These are phyloP conservation scores for Lipomyces chichibuensis DNA, from an alignment of 805 yeast genomes.

Conservation along the genomic window DNA sequence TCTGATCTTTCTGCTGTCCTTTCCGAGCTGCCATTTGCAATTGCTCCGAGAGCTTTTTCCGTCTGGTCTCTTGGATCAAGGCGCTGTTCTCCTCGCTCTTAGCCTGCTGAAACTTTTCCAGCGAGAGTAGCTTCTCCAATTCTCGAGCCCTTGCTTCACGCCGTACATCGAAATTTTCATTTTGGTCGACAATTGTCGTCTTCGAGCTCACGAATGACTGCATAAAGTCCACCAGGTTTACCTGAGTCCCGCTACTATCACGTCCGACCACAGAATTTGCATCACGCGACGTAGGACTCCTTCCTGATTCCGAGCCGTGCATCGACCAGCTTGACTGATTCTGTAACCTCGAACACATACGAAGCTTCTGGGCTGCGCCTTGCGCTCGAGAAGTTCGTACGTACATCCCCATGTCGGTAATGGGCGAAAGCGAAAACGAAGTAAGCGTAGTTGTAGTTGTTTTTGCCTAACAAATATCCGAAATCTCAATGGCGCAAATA, in stretches of 20 bases:
- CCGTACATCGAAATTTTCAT: background rate
- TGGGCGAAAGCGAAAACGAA: too few species aligned
- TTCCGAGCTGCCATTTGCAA: background rate
- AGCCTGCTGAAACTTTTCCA: background rate
- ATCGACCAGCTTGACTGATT: background rate
- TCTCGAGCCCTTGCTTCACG: background rate
- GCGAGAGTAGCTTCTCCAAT: background rate
- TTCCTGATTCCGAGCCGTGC: background rate
- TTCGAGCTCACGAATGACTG: background rate
- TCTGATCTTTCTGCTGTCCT: background rate
- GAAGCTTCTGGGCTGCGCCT: background rate
- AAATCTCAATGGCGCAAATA: too few species aligned
- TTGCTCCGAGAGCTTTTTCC: background rate
- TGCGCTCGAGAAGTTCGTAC: background rate
- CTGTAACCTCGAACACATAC: conserved; percentile 1
- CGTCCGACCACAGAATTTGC: background rate
- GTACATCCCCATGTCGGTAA: background rate
- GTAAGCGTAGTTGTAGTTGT: too few species aligned
- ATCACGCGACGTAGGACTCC: background rate
- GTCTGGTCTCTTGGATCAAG: background rate
- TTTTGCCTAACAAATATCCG: background rate
- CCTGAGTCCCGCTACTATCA: background rate
- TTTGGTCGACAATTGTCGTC: background rate
- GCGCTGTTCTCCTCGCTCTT: background rate
- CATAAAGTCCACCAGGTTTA: background rate